phyloP scores from a whole-genome alignment of 495 filamentous ascomycete species.

The Daldinia childiae region DNA sequence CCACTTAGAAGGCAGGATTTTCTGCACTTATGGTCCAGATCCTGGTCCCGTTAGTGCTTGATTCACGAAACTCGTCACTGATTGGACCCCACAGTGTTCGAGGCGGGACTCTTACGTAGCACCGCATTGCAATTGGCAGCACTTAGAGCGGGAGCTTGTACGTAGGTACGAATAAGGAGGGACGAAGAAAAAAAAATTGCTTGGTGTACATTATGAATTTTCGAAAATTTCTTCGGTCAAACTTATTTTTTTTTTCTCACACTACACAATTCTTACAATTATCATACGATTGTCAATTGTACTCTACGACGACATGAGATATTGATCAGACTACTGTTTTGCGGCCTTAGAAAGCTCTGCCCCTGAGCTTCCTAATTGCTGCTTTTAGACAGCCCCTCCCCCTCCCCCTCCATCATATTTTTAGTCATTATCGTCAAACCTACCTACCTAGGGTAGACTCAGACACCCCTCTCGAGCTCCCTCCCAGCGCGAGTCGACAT shows the following conservation, averaged over 20 bases:
- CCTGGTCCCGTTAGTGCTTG: slow-evolving; percentile 19
- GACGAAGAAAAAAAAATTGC: slow-evolving; percentile 27
- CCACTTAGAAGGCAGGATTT: slow-evolving; percentile 15
- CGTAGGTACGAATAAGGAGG: slow-evolving; percentile 14
- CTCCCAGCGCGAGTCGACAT: slow-evolving; percentile 27
- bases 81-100: slow-evolving; percentile 26
- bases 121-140: slow-evolving; percentile 38
- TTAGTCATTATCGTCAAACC: not conserved
- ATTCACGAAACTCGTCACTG: slow-evolving; percentile 9
- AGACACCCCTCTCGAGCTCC: slow-evolving; percentile 10
- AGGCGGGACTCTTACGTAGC: slow-evolving; percentile 36
- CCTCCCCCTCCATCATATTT: slow-evolving; percentile 6
- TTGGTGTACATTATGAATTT: slow-evolving; percentile 23
- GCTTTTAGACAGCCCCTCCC: slow-evolving; percentile 23
- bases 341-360: slow-evolving; percentile 38
- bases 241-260: slow-evolving; percentile 9
- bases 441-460: too few relatives aligned
- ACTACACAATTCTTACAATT: slow-evolving; percentile 9
- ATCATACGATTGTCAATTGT: slow-evolving; percentile 27
- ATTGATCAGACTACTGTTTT: slow-evolving; percentile 29
- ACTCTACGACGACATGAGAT: slow-evolving; percentile 28
- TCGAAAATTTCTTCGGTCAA: slow-evolving; percentile 19
- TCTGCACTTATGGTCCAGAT: slow-evolving; percentile 13
- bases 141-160: slow-evolving; percentile 39
- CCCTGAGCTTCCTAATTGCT: slow-evolving; percentile 40